Evolutionary conservation across 2,329 filamentous ascomycete genomes (phyloP), one percentile per base, ranked within the genome.

Genomic region (Metarhizium rileyi): DNA sequence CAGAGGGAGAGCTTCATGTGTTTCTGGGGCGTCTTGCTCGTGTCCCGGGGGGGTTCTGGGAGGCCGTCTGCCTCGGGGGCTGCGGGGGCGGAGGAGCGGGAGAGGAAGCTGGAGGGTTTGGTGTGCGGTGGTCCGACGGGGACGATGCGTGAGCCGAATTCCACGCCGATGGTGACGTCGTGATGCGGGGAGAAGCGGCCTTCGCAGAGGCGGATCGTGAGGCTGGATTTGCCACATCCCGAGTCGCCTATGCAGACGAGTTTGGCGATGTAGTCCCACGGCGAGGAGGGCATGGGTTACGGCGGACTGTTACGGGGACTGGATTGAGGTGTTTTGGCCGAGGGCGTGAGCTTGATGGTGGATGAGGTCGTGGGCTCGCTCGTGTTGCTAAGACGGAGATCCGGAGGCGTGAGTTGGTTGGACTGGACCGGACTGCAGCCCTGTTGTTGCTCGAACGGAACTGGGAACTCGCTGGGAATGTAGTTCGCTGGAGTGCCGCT

Each of bases 221-320:
- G 81, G 69, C 88, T 81, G 54, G 89, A 95, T 76, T 98, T 98
- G 63, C 93, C 93, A 65, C 89, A 95, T 65, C 90, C 93, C 43
- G 87, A 93, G 73, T 97, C 93, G 67, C 93, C 93, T 63, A 98
- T 90, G 73, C 89, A 95, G 64, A 97, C 91, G 61, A 98, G 87
- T 72, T 98, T 98, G 68, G 91, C 90, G 66, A 97, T 98, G 75
- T 94, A 97, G 74, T 97, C 90, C 91, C 91, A 97, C 69, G 89
- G 85, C 62, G 83, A 78, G 55, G 72, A 67, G 63, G 77, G 76
- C 78, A 82, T 82, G 65, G 59, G 55, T 50, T 40, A 38, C 43
- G 41, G 27, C 18, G 28, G 27, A 14, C 26, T 36, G 3, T 8
- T 12, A 14, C 9, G 33, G 33, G 10, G 33, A 16, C 5, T 8